Base-by-base conservation (phyloP, 192 early-diverging fungal genomes). In the Chytriomyces hyalinus region DNA sequence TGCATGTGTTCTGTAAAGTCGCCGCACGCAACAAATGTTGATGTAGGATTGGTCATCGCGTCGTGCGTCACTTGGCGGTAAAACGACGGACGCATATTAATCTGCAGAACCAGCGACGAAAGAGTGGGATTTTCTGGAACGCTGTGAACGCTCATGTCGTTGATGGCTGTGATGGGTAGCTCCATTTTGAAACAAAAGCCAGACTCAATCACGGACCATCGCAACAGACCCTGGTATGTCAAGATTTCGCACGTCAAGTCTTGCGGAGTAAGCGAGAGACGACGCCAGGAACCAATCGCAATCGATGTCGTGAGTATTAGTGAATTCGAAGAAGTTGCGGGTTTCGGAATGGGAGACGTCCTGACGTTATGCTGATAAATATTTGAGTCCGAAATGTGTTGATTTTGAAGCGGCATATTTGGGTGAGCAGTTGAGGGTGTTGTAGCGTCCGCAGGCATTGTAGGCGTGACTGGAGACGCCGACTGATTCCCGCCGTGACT, bases 191-290 rank as follows among this genome's bases (percentile, higher is more conserved):
- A 77, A 60, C 76, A 65, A 45, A 53, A 77, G 7, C 65, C 66
- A 6, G 59, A 61, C 67, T 77, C 76, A 67, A 77, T 68, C 43
- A 77, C 76, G 59, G 50, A 26, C 76, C 76, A 77, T 17, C 76
- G 65, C 22, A 77, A 24, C 9, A 61, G 10, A 22, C 67, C 51
- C 10, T 61, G 13, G 1, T 15, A 24, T 8, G 57, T 7, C 20
- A 67, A 7, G 43, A 77, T 60, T 28, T 61, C 66, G 28, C 76
- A 77, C 7, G 61, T n/a, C 24, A 77, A 46, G 45, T 77, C 76
- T 43, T 67, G 15, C 44, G 59, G 50, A 15, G 67, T 61, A 10
- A 77, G 24, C 9, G 76, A 77, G 20, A 77, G 47, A 4, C 76
- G 65, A 7, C 76, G 76, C 76, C 76, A 77, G 20, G 67, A 44